Conservation (phyloP, 805 yeast species). For the Phaffomyces thermotolerans region DNA sequence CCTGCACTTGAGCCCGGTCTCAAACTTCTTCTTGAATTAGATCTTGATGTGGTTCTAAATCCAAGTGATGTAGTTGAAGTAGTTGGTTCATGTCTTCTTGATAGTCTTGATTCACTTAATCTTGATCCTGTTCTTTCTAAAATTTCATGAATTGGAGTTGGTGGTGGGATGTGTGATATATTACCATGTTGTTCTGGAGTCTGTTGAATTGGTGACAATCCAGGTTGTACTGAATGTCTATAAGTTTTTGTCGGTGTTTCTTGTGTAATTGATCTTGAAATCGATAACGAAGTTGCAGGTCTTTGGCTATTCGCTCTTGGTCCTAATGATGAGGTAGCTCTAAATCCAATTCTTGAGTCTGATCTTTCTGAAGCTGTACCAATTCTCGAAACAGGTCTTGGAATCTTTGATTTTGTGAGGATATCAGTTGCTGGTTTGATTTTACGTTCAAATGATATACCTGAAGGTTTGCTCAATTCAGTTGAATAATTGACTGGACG, state of each 20-base stretch:
- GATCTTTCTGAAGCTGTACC: conserved; percentile 13
- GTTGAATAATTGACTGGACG: conserved; percentile 7
- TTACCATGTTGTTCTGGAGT: conserved; percentile 16
- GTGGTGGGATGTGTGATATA: conserved; percentile 21
- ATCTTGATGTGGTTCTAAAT: background rate
- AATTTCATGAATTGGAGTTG: conserved; percentile 21
- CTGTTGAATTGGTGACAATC: conserved; percentile 11
- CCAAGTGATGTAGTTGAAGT: conserved; percentile 1
- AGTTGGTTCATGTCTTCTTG: conserved; percentile 1
- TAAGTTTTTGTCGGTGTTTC: background rate
- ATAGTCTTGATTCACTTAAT: conserved; percentile 5
- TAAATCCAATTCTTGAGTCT: conserved; percentile 12
- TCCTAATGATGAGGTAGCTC: conserved; percentile 13
- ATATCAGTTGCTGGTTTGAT: conserved; percentile 8
- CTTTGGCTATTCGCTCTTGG: conserved; percentile 3
- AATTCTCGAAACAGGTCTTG: conserved; percentile 15
- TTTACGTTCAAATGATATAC: conserved; percentile 5
- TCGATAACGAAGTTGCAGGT: conserved; percentile 16
- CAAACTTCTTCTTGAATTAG: conserved; percentile 1
- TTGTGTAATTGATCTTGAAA: conserved; percentile 10
- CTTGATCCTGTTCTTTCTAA: conserved; percentile 14
- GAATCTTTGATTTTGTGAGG: background rate
- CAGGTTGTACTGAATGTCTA: conserved; percentile 17
- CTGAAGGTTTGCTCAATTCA: background rate
- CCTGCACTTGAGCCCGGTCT: conserved; percentile 9